Conservation (phyloP, 371 early-diverging fungal genomes). For the Apophysomyces elegans region DNA sequence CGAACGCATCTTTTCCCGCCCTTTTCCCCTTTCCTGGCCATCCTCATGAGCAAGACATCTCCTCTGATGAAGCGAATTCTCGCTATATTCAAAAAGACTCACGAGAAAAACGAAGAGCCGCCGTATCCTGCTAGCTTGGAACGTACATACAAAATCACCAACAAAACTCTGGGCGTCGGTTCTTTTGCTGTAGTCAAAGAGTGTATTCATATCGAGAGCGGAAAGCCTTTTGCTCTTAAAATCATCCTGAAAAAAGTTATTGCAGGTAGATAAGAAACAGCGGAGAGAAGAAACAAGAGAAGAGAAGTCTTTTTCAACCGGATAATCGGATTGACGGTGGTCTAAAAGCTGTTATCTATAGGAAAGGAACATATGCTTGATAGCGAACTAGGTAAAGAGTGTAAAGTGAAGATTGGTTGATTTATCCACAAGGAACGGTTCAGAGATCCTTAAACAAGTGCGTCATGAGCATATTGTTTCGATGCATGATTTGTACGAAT, state of each 20-base stretch:
- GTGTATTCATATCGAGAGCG: constrained; percentile 59
- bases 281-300: neutral
- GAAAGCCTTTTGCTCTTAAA: constrained; percentile 76
- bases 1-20: neutral
- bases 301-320: neutral
- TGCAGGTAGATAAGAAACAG: constrained; percentile 36
- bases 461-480: constrained; percentile 80
- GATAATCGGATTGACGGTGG: constrained; percentile 11
- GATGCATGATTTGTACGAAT: constrained; percentile 78
- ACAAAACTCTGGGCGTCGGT: constrained; percentile 64
- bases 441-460: constrained; percentile 73
- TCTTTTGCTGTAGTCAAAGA: constrained; percentile 87
- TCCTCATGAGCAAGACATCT: constrained; percentile 35
- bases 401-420: neutral
- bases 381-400: constrained; percentile 69
- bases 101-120: constrained; percentile 45
- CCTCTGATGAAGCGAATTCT: constrained; percentile 51
- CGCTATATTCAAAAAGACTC: constrained; percentile 53
- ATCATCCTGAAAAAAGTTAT: constrained; percentile 77
- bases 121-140: constrained; percentile 46
- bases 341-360: constrained; percentile 14
- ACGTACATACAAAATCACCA: constrained; percentile 51
- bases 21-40: neutral
- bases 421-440: neutral
- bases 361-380: constrained; percentile 86